Base-by-base conservation (phyloP, 106 monocot species). In the Amphibolis antarctica region DNA sequence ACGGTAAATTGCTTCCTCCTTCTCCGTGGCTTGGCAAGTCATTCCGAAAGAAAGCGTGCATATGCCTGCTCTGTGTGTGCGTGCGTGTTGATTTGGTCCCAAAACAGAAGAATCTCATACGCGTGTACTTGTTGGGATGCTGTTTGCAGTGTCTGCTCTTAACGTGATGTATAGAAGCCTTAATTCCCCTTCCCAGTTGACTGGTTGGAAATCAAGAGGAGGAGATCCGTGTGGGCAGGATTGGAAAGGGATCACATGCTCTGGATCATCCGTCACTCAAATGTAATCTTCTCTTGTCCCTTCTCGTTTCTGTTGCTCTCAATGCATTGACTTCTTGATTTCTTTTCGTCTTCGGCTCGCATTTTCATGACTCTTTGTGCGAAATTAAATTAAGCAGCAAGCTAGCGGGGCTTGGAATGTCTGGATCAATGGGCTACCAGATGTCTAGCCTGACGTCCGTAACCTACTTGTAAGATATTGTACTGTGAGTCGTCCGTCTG, bases 381-480 rank as follows among this genome's bases (percentile, higher is more conserved):
- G 36, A n/a, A n/a, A n/a, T 36, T 36, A 36, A 28, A 48, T 65
- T 67, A 59, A 61, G 49, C 84, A 96, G 96, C 59, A 74, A 62
- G 15, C 67, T 96, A 19, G 78, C 90, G 59, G 86, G 82, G 48
- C 84, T 84, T 70, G 86, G 86, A 59, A 69, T 96, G 60, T 76
- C 69, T 52, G 96, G 96, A 42, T 71, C 86, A 46, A 76, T 96
- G 65, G 96, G 96, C 13, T 96, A 96, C 54, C 96, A 90, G 59
- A 84, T 96, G 43, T 86, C 96, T 1, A 90, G 84, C 62, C 82
- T 96, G 76, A 78, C 82, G 63, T 96, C 96, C 59, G 84, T 96
- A 54, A 96, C 84, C 59, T 58, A 82, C 70, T 90, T 96, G 96
- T 90, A 73, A 82, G 96, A 43, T 44, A 21, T 3, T 42, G 19